A percentile compares a stretch with the other conserved stretches of the same genome.
These are phyloP conservation scores for Zoysia matrella DNA, from an alignment of 202 grass and related monocot species.

Conservation along the genomic window DNA sequence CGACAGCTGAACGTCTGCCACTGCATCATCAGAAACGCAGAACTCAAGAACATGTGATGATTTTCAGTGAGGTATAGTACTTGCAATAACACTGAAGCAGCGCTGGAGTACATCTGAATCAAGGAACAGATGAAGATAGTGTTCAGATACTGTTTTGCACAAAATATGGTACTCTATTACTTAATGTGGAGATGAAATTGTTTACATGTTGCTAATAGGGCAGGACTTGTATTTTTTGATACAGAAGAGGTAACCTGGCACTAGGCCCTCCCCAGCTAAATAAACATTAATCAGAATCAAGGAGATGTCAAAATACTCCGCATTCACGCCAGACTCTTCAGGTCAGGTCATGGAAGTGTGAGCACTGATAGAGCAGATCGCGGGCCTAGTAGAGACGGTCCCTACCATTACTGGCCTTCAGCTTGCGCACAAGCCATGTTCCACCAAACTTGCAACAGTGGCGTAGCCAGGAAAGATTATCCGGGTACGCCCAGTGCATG, in stretches of 20 bases:
- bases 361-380: neutral
- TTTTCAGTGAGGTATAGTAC: neutral
- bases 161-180: neutral
- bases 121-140: slow-evolving; percentile 13
- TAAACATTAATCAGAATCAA: neutral
- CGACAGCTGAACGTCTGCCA: slow-evolving; percentile 28
- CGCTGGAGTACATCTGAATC: too few relatives aligned
- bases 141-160: neutral
- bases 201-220: neutral
- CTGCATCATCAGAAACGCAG: slow-evolving; percentile 23
- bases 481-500: too few relatives aligned
- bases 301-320: neutral
- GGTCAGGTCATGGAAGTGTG: neutral
- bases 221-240: neutral
- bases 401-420: too few relatives aligned
- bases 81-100: neutral
- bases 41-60: slow-evolving; percentile 16
- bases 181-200: neutral
- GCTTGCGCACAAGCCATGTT: too few relatives aligned
- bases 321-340: slow-evolving; percentile 6
- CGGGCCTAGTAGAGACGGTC: neutral
- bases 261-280: neutral
- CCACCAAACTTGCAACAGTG: too few relatives aligned
- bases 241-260: neutral
- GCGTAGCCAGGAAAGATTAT: too few relatives aligned